Conservation (phyloP, 176 grass and related monocot species). For the Chloris gayana region DNA sequence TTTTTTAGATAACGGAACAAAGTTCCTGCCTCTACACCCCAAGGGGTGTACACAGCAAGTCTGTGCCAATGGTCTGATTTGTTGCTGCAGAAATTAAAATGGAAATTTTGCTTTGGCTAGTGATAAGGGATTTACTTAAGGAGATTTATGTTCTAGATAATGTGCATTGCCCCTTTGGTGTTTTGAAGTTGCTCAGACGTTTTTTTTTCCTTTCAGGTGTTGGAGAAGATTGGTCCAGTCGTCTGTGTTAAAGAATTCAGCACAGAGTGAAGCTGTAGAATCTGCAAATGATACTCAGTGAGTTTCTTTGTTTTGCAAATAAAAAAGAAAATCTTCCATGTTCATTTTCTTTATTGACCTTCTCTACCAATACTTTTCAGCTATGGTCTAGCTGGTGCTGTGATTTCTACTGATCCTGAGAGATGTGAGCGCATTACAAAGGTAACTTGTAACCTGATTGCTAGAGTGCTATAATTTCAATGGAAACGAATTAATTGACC, state of each 20-base stretch:
- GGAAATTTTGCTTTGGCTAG: no score
- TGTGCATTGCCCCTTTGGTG: no score
- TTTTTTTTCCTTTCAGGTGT: no score
- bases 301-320: slow-evolving; percentile 34
- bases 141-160: no score
- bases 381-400: slow-evolving; percentile 79
- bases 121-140: no score
- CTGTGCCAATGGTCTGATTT: no score
- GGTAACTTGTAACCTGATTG: slow-evolving; percentile 49
- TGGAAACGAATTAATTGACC: neutral
- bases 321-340: neutral
- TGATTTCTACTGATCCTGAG: slow-evolving; percentile 75
- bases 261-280: slow-evolving; percentile 83
- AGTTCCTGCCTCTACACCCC: no score
- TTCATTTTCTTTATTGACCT: neutral
- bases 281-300: slow-evolving; percentile 97
- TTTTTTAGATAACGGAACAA: no score
- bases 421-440: slow-evolving; percentile 76
- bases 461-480: neutral
- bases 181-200: no score
- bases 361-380: slow-evolving; percentile 48
- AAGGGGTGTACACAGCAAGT: no score
- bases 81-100: no score
- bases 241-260: slow-evolving; percentile 86
- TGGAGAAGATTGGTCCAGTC: slow-evolving; percentile 64